Conservation (phyloP, 2,329 filamentous ascomycete species). For the Cladosporium sp. region DNA sequence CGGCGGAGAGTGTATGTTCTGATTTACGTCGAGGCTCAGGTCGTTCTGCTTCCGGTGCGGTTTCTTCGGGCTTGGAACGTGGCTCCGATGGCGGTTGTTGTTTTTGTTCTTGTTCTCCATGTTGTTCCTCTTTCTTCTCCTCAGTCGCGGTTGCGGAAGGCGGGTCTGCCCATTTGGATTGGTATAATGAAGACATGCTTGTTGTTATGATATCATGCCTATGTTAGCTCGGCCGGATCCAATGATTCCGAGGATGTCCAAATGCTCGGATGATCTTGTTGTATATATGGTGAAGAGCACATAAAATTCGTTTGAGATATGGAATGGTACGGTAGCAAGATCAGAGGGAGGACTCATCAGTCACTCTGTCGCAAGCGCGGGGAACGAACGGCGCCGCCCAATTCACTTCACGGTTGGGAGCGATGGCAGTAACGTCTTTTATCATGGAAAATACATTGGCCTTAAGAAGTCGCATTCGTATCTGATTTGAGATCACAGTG, state of each 20-base stretch:
- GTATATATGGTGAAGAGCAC: too few relatives aligned
- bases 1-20: slow-evolving; percentile 11
- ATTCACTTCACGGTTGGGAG: too few relatives aligned
- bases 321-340: too few relatives aligned
- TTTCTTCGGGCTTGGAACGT: not conserved
- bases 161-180: slow-evolving; percentile 11
- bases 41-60: not conserved
- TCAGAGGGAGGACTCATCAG: not conserved
- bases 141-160: not conserved
- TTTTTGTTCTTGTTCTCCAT: not conserved
- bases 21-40: not conserved
- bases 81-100: too few relatives aligned
- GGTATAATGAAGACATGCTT: slow-evolving; percentile 3
- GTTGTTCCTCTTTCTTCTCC: not conserved
- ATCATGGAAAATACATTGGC: too few relatives aligned
- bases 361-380: too few relatives aligned
- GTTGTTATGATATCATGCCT: not conserved
- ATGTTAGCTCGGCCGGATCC: not conserved
- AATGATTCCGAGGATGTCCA: too few relatives aligned
- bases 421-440: too few relatives aligned
- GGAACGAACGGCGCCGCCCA: too few relatives aligned
- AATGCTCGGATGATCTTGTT: not conserved
- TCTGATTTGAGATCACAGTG: too few relatives aligned
- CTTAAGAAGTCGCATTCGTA: too few relatives aligned
- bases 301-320: too few relatives aligned